A percentile compares a stretch with the other conserved stretches of the same genome.
Evolutionary conservation across 2,329 filamentous ascomycete genomes (phyloP).

Genomic region (Curvularia spicifera): DNA sequence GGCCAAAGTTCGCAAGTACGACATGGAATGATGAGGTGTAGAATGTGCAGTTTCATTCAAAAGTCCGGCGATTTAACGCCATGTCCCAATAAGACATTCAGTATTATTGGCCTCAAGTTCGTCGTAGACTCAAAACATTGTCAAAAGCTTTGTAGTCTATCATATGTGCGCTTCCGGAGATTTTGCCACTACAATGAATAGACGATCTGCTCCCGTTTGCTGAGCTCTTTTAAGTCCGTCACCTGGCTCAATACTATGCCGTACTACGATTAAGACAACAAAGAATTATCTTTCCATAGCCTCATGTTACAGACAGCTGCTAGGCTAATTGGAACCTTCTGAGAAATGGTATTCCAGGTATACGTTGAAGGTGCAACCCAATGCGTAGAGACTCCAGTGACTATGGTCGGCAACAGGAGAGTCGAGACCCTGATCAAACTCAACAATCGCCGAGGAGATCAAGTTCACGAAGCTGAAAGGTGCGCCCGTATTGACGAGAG

Average conservation of each 20-base stretch:
- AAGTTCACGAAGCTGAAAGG: no score
- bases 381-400: no score
- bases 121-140: background rate
- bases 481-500: no score
- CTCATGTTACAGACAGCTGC: no score
- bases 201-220: no score
- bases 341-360: no score
- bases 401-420: slow-evolving; percentile 14
- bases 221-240: no score
- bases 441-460: slow-evolving; percentile 19
- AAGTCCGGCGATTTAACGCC: background rate
- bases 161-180: background rate
- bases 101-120: background rate
- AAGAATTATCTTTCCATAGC: no score
- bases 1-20: background rate
- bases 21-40: slow-evolving; percentile 1
- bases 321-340: no score
- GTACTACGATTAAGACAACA: no score
- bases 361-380: no score
- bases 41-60: background rate
- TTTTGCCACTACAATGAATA: background rate
- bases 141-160: background rate
- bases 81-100: background rate
- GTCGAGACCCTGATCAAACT: slow-evolving; percentile 13
- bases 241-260: no score